Evolutionary conservation across 495 filamentous ascomycete genomes (phyloP).

Genomic region (Xylaria palmicola): DNA sequence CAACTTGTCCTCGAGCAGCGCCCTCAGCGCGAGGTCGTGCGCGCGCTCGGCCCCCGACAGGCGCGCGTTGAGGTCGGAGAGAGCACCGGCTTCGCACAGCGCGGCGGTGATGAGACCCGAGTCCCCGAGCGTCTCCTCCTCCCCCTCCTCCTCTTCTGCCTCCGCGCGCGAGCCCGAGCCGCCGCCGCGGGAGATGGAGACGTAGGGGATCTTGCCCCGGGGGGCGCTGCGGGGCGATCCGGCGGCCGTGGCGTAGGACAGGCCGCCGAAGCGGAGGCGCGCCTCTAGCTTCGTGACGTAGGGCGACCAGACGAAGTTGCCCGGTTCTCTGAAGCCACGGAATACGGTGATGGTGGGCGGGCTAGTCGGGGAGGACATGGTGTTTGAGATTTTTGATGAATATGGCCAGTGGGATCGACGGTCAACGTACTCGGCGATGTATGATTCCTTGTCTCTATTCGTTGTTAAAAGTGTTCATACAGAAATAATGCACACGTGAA

Average conservation of each 20-base stretch:
- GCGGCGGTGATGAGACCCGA: conserved; percentile 53
- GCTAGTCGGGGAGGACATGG: conserved; percentile 16
- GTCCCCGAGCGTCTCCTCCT: conserved; percentile 37
- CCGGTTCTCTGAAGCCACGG: conserved; percentile 47
- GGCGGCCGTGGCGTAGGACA: conserved; percentile 44
- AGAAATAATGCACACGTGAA: too few relatives aligned
- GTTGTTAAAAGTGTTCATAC: too few relatives aligned
- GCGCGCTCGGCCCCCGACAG: conserved; percentile 40
- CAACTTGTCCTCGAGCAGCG: conserved; percentile 61
- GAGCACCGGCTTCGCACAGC: conserved; percentile 39
- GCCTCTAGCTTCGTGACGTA: conserved; percentile 66
- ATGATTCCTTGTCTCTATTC: too few relatives aligned
- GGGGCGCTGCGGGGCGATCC: conserved; percentile 50
- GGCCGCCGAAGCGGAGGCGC: conserved; percentile 54
- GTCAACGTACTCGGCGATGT: too few relatives aligned
- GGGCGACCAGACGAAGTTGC: conserved; percentile 58
- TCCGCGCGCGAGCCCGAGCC: conserved; percentile 19
- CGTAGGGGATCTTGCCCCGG: conserved; percentile 61
- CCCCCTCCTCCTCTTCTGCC: neutral
- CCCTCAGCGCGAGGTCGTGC: conserved; percentile 51
- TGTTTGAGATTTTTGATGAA: neutral
- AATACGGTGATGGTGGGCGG: conserved; percentile 46
- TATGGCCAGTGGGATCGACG: neutral
- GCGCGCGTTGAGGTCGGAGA: conserved; percentile 48
- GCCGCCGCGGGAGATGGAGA: too few relatives aligned